Evolutionary conservation across 2,329 filamentous ascomycete species (phyloP).

Genomic region (Aspergillus unguis): DNA sequence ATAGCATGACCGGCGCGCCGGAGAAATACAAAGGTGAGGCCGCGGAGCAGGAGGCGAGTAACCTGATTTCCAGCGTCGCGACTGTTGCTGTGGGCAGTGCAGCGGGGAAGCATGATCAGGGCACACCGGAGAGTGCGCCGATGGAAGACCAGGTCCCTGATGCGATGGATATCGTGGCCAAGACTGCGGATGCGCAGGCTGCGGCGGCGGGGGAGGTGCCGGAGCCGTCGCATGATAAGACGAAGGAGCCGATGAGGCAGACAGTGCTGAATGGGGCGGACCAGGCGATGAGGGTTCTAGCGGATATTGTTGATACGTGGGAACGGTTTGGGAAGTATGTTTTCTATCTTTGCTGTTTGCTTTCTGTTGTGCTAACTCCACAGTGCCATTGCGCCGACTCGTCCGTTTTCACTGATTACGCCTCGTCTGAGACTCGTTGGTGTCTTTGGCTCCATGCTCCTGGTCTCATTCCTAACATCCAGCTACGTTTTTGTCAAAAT

Average conservation of each 20-base stretch:
- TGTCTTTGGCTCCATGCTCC: slow-evolving; percentile 52
- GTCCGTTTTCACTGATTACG: slow-evolving; percentile 56
- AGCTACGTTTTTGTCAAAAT: slow-evolving; percentile 64
- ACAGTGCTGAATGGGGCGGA: slow-evolving; percentile 75
- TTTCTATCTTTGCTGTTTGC: no score
- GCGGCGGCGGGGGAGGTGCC: slow-evolving; percentile 53
- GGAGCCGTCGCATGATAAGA: slow-evolving; percentile 63
- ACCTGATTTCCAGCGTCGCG: slow-evolving; percentile 72
- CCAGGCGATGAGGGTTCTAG: slow-evolving; percentile 65
- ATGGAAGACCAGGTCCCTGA: slow-evolving; percentile 58
- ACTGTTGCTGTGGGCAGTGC: slow-evolving; percentile 57
- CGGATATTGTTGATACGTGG: slow-evolving; percentile 60
- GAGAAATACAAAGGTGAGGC: slow-evolving; percentile 82
- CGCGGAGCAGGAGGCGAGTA: slow-evolving; percentile 77
- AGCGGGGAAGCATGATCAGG: slow-evolving; percentile 75
- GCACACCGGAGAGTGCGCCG: slow-evolving; percentile 53
- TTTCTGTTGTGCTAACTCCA: not conserved
- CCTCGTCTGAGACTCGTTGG: slow-evolving; percentile 56
- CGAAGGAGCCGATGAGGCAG: slow-evolving; percentile 72
- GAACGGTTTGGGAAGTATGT: slow-evolving; percentile 60
- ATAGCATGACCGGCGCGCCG: slow-evolving; percentile 75
- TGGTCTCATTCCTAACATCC: slow-evolving; percentile 53
- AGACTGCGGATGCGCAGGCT: slow-evolving; percentile 55
- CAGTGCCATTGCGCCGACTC: slow-evolving; percentile 10
- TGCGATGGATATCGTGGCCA: slow-evolving; percentile 55